Percentiles rank a stretch among this genome's conserved stretches.
Evolutionary conservation across 2,329 filamentous ascomycete species (phyloP).

Genomic region (Alternaria rosae): DNA sequence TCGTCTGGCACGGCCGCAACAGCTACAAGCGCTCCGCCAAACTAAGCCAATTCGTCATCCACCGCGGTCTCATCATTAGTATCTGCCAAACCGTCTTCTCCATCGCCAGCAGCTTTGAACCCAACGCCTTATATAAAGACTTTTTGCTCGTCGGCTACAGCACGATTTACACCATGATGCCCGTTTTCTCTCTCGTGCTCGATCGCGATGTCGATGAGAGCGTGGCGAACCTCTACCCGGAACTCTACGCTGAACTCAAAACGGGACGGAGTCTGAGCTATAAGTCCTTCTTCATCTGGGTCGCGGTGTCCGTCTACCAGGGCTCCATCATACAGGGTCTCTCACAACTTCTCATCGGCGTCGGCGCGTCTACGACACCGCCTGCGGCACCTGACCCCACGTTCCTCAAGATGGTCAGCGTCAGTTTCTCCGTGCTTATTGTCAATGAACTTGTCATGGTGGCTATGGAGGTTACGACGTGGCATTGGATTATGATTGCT

Average conservation of each 20-base stretch:
- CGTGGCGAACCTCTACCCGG: conserved; percentile 92
- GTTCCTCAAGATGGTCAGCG: conserved; percentile 74
- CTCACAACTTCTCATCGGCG: conserved; percentile 83
- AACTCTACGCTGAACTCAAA: conserved; percentile 97
- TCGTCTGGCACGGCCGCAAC: conserved; percentile 99
- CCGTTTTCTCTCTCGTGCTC: conserved; percentile 90
- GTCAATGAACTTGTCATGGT: conserved; percentile 98
- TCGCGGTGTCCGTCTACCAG: conserved; percentile 93
- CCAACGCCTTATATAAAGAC: conserved; percentile 89
- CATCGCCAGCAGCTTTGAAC: conserved; percentile 90
- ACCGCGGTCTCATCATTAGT: conserved; percentile 91
- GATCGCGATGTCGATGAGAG: conserved; percentile 95
- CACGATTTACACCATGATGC: conserved; percentile 91
- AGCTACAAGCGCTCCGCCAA: conserved; percentile 96
- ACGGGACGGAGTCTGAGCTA: conserved; percentile 86
- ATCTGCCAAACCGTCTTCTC: conserved; percentile 98
- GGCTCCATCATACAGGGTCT: conserved; percentile 95
- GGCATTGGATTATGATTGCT: conserved; percentile 92
- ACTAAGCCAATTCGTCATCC: conserved; percentile 96
- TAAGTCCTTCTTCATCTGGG: conserved; percentile 96
- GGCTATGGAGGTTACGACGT: conserved; percentile 93
- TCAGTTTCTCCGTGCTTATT: conserved; percentile 90
- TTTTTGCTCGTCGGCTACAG: conserved; percentile 98
- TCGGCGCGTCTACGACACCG: conserved; percentile 45
- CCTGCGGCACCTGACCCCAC: conserved; percentile 14